Evolutionary conservation across 306 rosid genomes (phyloP).

Genomic region (Albizia julibrissin): DNA sequence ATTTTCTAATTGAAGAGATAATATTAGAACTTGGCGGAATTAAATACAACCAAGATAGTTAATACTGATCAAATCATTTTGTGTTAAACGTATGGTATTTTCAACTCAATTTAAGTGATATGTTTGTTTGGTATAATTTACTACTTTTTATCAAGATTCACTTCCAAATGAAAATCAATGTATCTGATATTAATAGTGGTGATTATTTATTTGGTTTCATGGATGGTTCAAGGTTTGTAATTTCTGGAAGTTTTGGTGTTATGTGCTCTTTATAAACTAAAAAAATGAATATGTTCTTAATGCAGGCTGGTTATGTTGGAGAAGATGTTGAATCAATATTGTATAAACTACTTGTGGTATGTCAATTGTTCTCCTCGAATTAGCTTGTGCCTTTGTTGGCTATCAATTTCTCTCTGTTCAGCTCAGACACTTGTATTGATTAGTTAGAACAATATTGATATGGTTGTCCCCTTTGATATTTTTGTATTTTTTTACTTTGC

Average conservation of each 20-base stretch:
- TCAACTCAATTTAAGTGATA: constrained; percentile 8
- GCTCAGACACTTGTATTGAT: neutral
- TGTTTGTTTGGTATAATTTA: constrained; percentile 15
- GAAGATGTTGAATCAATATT: constrained; percentile 96
- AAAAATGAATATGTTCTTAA: constrained; percentile 36
- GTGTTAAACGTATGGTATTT: constrained; percentile 1
- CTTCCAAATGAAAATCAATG: constrained; percentile 21
- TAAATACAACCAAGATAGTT: constrained; percentile 7
- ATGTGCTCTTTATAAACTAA: constrained; percentile 31
- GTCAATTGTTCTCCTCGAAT: constrained; percentile 33
- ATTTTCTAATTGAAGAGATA: constrained; percentile 24
- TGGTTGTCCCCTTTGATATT: neutral
- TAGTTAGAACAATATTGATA: neutral
- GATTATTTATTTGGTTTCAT: constrained; percentile 18
- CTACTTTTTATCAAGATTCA: constrained; percentile 11
- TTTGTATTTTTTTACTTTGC: neutral
- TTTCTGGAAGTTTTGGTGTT: constrained; percentile 8
- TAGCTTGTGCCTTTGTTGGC: constrained; percentile 21
- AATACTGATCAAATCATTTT: neutral
- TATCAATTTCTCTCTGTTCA: neutral
- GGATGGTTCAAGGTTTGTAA: neutral
- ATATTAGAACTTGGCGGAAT: constrained; percentile 22
- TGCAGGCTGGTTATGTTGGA: constrained; percentile 99
- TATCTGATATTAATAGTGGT: constrained; percentile 15
- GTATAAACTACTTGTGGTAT: constrained; percentile 85